Percentiles rank a stretch among this genome's conserved stretches.
phyloP scores from a whole-genome alignment of 352 stramenopile species.

The Globisporangium spiculum region DNA sequence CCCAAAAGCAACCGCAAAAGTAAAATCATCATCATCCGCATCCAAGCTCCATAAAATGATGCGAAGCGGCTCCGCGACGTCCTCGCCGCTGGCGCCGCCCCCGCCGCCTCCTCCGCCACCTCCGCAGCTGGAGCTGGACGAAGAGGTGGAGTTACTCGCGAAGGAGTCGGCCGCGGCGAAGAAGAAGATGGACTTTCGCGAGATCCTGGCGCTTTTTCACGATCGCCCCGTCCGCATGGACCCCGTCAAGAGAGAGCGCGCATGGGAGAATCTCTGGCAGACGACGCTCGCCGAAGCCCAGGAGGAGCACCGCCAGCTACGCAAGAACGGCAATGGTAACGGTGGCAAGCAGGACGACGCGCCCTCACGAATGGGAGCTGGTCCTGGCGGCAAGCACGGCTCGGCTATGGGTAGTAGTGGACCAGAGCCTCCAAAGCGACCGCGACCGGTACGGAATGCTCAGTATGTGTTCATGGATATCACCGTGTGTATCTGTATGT shows the following conservation, averaged over 20 bases:
- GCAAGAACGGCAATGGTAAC: conserved; percentile 23
- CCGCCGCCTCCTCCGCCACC: conserved; percentile 38
- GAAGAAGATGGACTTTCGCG: conserved; percentile 64
- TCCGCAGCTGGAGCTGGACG: conserved; percentile 26
- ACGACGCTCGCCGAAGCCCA: conserved; percentile 53
- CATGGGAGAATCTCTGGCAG: conserved; percentile 48
- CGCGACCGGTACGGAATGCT: conserved; percentile 36
- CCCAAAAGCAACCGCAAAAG: not conserved
- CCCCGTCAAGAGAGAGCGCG: conserved; percentile 13
- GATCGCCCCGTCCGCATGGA: conserved; percentile 21
- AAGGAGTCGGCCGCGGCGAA: conserved; percentile 16
- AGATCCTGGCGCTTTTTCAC: conserved; percentile 67
- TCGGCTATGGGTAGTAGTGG: conserved; percentile 9
- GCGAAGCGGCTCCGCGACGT: conserved; percentile 18
- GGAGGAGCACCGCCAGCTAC: conserved; percentile 52
- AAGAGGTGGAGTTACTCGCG: conserved; percentile 21
- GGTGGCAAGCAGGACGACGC: conserved; percentile 18
- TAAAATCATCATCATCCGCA: not conserved
- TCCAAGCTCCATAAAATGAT: conserved; percentile 1
- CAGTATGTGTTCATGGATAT: not conserved
- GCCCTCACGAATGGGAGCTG: conserved; percentile 8
- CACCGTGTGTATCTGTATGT: conserved; percentile 1
- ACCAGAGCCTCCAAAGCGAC: conserved; percentile 48
- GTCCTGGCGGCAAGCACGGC: conserved; percentile 6
- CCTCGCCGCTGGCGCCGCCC: conserved; percentile 30